A percentile compares a stretch with the other conserved stretches of the same genome.
Evolutionary conservation across 208 protist genomes (phyloP).

Genomic region (Acanthamoeba healyi): DNA sequence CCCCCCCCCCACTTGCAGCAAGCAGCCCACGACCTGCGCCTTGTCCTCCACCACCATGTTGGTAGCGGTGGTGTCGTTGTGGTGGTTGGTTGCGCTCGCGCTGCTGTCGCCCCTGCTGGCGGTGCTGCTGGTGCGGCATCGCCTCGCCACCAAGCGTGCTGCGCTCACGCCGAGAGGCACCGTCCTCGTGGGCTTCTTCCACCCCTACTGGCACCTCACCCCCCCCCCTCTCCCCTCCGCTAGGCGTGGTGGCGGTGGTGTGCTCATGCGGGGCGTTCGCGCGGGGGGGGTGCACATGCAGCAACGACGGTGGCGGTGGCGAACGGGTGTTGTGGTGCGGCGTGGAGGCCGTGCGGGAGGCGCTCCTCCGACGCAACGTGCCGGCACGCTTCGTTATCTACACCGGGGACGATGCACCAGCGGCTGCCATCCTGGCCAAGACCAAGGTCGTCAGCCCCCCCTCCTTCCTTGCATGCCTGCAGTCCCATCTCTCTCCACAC

Average conservation of each 20-base stretch:
- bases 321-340: conserved; percentile 97
- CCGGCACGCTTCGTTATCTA: conserved; percentile 79
- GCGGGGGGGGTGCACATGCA: not conserved
- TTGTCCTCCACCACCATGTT: too few relatives aligned
- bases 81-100: not conserved
- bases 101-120: not conserved
- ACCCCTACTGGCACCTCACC: conserved; percentile 13
- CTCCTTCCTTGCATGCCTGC: not conserved
- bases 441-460: not conserved
- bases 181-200: conserved; percentile 33
- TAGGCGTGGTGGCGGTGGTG: not conserved
- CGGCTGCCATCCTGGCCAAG: conserved; percentile 79
- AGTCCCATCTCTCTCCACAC: too few relatives aligned
- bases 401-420: conserved; percentile 82
- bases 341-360: conserved; percentile 81
- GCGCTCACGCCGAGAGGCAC: not conserved
- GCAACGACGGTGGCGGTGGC: conserved; percentile 96
- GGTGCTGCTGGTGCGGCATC: not conserved
- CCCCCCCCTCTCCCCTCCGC: not conserved
- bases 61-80: too few relatives aligned
- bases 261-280: not conserved
- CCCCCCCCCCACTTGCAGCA: too few relatives aligned
- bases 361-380: not conserved
- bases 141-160: not conserved
- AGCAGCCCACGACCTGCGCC: too few relatives aligned